phyloP scores from a whole-genome alignment of 108 stramenopile genomes.

The Conticribra guillardii region DNA sequence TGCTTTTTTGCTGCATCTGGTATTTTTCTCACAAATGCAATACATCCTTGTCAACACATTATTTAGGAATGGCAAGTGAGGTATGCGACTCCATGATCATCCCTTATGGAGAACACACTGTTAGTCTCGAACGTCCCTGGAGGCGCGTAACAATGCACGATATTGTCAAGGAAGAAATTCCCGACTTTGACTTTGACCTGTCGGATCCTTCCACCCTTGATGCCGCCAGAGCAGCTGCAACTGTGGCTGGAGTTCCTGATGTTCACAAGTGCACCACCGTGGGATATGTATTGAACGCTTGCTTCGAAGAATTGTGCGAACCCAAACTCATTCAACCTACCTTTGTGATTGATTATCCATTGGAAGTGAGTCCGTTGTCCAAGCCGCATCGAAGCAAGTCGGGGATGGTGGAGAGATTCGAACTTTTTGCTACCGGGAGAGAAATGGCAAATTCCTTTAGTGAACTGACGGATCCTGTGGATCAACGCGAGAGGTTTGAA shows the following conservation, averaged over 20 bases:
- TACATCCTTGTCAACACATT: too few relatives aligned
- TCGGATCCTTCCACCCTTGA: slow-evolving; percentile 68
- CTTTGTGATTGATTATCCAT: slow-evolving; percentile 97
- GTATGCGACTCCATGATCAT: slow-evolving; percentile 74
- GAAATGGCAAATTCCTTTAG: slow-evolving; percentile 98
- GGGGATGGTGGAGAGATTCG: slow-evolving; percentile 96
- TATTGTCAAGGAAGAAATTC: slow-evolving; percentile 92
- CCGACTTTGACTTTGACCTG: slow-evolving; percentile 87
- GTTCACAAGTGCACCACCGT: slow-evolving; percentile 68
- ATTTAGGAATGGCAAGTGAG: slow-evolving; percentile 73
- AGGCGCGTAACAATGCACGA: slow-evolving; percentile 97
- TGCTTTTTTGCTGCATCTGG: too few relatives aligned
- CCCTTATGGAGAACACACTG: slow-evolving; percentile 84
- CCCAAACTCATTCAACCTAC: slow-evolving; percentile 96
- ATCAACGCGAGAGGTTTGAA: slow-evolving; percentile 95
- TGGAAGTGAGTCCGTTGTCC: slow-evolving; percentile 96
- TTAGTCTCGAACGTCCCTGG: slow-evolving; percentile 92
- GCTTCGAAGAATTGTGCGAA: slow-evolving; percentile 98
- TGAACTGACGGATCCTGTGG: slow-evolving; percentile 98
- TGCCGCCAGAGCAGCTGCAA: slow-evolving; percentile 77
- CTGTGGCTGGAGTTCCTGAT: slow-evolving; percentile 74
- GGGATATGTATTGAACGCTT: slow-evolving; percentile 92
- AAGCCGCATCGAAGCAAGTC: slow-evolving; percentile 94
- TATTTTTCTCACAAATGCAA: too few relatives aligned
- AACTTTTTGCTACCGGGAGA: slow-evolving; percentile 95